Conservation (phyloP, 352 stramenopile species). For the Globisporangium spiculum region DNA sequence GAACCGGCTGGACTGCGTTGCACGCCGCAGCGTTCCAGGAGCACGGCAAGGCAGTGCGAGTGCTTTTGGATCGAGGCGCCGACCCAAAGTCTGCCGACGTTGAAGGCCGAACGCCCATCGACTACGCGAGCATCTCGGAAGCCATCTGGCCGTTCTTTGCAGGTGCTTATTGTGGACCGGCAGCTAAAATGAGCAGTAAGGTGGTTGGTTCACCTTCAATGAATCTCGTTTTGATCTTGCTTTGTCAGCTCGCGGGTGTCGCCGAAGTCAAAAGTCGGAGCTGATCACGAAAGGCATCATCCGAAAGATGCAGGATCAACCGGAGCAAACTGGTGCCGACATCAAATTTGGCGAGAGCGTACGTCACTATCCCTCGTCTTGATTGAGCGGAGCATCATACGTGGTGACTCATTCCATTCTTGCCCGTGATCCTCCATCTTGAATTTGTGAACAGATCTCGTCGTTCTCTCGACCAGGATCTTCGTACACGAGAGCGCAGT, state of each 20-base stretch:
- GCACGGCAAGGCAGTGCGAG: constrained; percentile 56
- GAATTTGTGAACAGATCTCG: constrained; percentile 45
- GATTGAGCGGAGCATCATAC: no score
- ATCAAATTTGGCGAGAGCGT: constrained; percentile 29
- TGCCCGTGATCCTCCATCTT: neutral
- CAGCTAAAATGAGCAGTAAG: neutral
- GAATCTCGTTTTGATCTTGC: neutral
- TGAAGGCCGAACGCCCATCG: constrained; percentile 48
- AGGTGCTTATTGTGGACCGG: constrained; percentile 17
- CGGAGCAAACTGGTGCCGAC: constrained; percentile 39
- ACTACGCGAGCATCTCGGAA: constrained; percentile 74
- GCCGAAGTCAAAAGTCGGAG: constrained; percentile 52
- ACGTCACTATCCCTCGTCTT: neutral
- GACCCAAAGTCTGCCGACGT: constrained; percentile 42
- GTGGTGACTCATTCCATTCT: neutral
- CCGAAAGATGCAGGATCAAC: constrained; percentile 55
- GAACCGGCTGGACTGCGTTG: constrained; percentile 62
- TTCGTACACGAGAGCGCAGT: constrained; percentile 62
- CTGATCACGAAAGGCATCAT: constrained; percentile 63
- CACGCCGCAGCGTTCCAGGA: constrained; percentile 68
- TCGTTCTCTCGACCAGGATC: constrained; percentile 74
- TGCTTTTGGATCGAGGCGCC: constrained; percentile 46
- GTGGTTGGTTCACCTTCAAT: neutral
- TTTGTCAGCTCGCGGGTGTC: constrained; percentile 39
- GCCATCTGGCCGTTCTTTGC: constrained; percentile 71